These are phyloP conservation scores for Amanita muscaria DNA, from an alignment of 768 basidiomycete genomes.

Conservation along the genomic window DNA sequence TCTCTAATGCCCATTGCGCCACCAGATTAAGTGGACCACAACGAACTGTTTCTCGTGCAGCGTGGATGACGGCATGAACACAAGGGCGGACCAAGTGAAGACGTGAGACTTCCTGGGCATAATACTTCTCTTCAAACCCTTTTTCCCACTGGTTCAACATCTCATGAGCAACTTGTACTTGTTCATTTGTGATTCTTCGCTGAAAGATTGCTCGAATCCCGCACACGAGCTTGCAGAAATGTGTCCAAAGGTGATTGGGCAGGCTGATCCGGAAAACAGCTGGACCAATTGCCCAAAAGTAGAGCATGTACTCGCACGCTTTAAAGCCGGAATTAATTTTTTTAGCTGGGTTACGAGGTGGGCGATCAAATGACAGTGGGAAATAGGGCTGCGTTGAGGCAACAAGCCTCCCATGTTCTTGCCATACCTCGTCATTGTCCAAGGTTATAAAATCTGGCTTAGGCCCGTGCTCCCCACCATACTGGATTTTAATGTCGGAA, in stretches of 20 bases:
- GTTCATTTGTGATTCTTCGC: slow-evolving; percentile 6
- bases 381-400: slow-evolving; percentile 4
- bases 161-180: slow-evolving; percentile 12
- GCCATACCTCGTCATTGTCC: background rate
- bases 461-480: no score
- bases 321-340: slow-evolving; percentile 25
- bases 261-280: slow-evolving; percentile 17
- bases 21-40: slow-evolving; percentile 16
- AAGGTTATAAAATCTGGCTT: slow-evolving; percentile 1
- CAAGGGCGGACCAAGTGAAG: slow-evolving; percentile 23
- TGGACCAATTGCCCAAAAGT: slow-evolving; percentile 20
- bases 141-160: slow-evolving; percentile 16
- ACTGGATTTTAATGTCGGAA: no score
- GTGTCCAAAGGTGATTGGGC: slow-evolving; percentile 12
- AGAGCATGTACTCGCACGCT: slow-evolving; percentile 20
- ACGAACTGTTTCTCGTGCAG: slow-evolving; percentile 14
- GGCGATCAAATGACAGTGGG: slow-evolving; percentile 17
- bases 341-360: slow-evolving; percentile 23
- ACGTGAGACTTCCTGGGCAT: slow-evolving; percentile 13
- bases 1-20: slow-evolving; percentile 24
- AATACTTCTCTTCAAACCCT: slow-evolving; percentile 24
- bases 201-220: slow-evolving; percentile 18
- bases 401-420: slow-evolving; percentile 9
- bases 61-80: slow-evolving; percentile 21
- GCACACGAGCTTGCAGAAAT: slow-evolving; percentile 19